Percentiles rank a stretch among this genome's conserved stretches.
Evolutionary conservation across 1,284 basidiomycete genomes (phyloP).

Genomic region (Cryptococcus neoformans): DNA sequence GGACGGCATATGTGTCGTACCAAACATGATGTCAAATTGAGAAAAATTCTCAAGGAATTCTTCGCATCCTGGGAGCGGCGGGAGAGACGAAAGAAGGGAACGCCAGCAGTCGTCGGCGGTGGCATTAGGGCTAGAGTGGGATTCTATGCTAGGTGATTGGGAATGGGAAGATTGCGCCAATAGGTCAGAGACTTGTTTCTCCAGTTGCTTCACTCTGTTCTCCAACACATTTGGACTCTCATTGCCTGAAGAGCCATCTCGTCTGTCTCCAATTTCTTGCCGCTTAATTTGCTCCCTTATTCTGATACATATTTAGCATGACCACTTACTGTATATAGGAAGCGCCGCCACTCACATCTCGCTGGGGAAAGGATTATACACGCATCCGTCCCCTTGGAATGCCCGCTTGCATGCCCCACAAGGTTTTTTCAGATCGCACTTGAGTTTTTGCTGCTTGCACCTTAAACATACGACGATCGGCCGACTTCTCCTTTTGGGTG

Average conservation of each 20-base stretch:
- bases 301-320: no score
- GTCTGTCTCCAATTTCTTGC: no score
- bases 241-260: no score
- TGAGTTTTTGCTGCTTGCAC: conserved; percentile 9
- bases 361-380: conserved; percentile 7
- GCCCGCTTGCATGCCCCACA: conserved; percentile 7
- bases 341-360: conserved; percentile 2
- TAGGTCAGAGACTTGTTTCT: not conserved
- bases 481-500: conserved; percentile 2
- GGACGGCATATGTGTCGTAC: conserved; percentile 5
- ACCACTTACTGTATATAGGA: not conserved
- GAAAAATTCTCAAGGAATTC: conserved; percentile 1
- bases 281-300: no score
- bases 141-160: not conserved
- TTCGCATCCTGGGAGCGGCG: not conserved
- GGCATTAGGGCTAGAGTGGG: not conserved
- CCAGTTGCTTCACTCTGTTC: not conserved
- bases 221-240: not conserved
- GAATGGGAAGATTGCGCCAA: not conserved
- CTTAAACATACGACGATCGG: conserved; percentile 8
- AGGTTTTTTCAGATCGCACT: conserved; percentile 8
- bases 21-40: conserved; percentile 1
- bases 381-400: conserved; percentile 1
- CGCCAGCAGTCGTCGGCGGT: conserved; percentile 1
- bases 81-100: conserved; percentile 2